Base-by-base conservation (phyloP, 2,329 filamentous ascomycete genomes). In the Sporothrix mexicana region DNA sequence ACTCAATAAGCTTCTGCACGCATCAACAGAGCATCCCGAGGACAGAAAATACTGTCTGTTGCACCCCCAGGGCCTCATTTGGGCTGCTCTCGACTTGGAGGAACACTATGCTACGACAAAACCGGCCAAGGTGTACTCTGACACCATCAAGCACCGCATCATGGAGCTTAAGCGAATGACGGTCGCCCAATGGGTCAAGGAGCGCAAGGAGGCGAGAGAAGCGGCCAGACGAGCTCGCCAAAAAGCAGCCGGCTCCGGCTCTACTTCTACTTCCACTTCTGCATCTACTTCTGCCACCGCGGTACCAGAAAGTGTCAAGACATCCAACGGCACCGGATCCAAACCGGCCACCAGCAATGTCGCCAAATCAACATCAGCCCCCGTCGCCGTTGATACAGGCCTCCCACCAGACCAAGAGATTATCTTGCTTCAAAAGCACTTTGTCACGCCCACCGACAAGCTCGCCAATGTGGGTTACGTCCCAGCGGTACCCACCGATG, bases 71-170 rank as follows among this genome's bases (percentile, higher is more conserved):
- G 87, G 91, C 62, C 84, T 95, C 25, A 91, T 94, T 74, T 88
- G 87, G 76, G 84, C 89, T 74, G 88, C 90, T 0, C 83, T 95
- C 1, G 92, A 95, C 76, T 90, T 95, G 74, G 97, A 99, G 82
- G 90, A 97, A 79, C 88, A 88, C 49, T 84, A 89, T 8, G 94
- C 94, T 0, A 85, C 85, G 13, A 89, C 91, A 17, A 91, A 91
- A 74, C 83, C 87, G 1, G 82, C 87, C 0, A 25, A 53, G 5
- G 89, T 98, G 41, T 99, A 99, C 78, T 85, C 87, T 8, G 97
- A 97, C 77, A 85, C 94, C 36, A 89, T 98, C 80, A 97, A 95
- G 79, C 92, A 94, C 76, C 90, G 90, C 47, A 91, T 98, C 73
- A 87, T 92, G 77, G 86, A 86, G 59, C 90, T 94, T 79, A 93